These are phyloP conservation scores for Tephrocybe rancida DNA, from an alignment of 768 basidiomycete genomes.

Conservation along the genomic window DNA sequence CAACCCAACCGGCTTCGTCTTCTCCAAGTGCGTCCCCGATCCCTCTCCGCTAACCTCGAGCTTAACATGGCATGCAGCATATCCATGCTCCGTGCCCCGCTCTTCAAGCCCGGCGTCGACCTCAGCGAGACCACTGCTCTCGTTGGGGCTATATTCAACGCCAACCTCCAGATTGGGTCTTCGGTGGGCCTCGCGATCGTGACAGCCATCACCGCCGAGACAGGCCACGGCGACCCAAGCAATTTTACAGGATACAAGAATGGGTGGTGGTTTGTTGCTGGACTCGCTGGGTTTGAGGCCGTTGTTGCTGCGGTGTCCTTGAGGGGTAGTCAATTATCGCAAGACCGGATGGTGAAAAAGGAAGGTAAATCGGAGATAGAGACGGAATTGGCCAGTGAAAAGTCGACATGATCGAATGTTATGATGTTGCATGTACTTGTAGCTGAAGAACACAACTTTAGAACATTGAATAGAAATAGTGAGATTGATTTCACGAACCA, in stretches of 20 bases:
- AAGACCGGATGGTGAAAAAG: no score
- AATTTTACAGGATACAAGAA: slow-evolving; percentile 15
- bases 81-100: slow-evolving; percentile 48
- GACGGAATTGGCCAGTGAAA: no score
- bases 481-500: no score
- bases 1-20: slow-evolving; percentile 41
- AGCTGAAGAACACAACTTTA: no score
- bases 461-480: no score
- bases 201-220: slow-evolving; percentile 28
- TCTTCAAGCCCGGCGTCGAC: slow-evolving; percentile 44
- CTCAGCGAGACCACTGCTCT: slow-evolving; percentile 20
- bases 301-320: no score
- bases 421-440: no score
- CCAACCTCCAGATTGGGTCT: slow-evolving; percentile 51
- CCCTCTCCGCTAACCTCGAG: neutral
- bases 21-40: slow-evolving; percentile 40
- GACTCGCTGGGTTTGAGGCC: slow-evolving; percentile 17
- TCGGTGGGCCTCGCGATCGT: slow-evolving; percentile 47
- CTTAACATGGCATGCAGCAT: slow-evolving; percentile 31
- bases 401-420: no score
- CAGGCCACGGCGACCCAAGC: slow-evolving; percentile 21
- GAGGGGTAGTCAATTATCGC: no score
- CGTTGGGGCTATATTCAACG: slow-evolving; percentile 57
- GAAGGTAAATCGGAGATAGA: no score
- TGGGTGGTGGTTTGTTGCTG: slow-evolving; percentile 19